Evolutionary conservation across 177 flowering plant species (phyloP).

Genomic region (Vitis hybrid): DNA sequence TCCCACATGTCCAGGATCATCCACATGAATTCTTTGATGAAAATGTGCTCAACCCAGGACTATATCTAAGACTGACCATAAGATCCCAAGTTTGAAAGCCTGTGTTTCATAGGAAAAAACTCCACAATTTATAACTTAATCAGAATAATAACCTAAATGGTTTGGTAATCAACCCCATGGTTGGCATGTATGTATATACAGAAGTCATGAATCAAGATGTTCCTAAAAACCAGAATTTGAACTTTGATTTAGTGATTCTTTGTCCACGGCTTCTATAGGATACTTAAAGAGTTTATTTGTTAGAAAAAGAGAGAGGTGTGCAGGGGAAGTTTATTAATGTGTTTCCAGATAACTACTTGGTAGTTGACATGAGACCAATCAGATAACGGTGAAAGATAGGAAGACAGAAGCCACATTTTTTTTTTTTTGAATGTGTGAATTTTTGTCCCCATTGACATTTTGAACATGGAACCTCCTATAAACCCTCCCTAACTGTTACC

Average conservation of each 20-base stretch:
- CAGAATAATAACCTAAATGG: background rate
- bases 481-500: too few species aligned
- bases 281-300: background rate
- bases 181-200: background rate
- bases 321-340: background rate
- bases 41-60: background rate
- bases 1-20: background rate
- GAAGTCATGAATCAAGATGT: background rate
- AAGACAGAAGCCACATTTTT: background rate
- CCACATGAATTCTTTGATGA: background rate
- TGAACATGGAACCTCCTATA: too few species aligned
- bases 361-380: background rate
- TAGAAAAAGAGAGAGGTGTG: background rate
- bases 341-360: background rate
- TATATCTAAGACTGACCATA: background rate
- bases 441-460: too few species aligned
- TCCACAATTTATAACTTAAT: slow-evolving; percentile 1
- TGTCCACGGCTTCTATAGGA: background rate
- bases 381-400: background rate
- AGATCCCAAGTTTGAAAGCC: background rate
- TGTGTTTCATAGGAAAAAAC: background rate
- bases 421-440: too few species aligned
- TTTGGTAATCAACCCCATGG: background rate
- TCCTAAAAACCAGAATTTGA: background rate
- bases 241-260: background rate